phyloP scores from a whole-genome alignment of 2,329 filamentous ascomycete species.

The Delphinella strobiligena region DNA sequence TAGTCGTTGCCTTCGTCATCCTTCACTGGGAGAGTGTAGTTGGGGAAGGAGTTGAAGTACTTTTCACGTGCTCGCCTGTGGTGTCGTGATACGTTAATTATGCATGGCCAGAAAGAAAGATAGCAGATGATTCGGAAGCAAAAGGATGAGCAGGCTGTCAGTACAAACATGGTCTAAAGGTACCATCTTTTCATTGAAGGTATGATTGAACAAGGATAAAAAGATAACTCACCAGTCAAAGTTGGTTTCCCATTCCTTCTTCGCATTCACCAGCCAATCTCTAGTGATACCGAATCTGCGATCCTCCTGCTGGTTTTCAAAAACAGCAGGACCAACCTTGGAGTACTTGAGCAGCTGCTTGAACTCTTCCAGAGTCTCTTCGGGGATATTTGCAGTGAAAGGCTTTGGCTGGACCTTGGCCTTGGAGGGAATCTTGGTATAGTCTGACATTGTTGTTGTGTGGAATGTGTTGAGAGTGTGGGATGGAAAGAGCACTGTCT shows the following conservation, averaged over 20 bases:
- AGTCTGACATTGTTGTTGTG: conserved; percentile 13
- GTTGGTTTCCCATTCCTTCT: conserved; percentile 21
- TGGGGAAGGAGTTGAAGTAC: conserved; percentile 38
- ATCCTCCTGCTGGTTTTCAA: conserved; percentile 34
- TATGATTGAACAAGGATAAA: not conserved
- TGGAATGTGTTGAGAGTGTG: not conserved
- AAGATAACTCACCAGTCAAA: conserved; percentile 21
- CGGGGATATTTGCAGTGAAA: conserved; percentile 32
- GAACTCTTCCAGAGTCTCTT: conserved; percentile 34
- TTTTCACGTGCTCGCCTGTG: conserved; percentile 25
- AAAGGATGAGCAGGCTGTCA: too few relatives aligned
- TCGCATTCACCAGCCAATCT: conserved; percentile 33
- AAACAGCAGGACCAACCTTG: conserved; percentile 36
- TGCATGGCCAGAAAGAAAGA: too few relatives aligned
- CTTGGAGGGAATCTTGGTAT: conserved; percentile 21
- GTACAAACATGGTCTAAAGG: too few relatives aligned
- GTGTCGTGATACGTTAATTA: not conserved
- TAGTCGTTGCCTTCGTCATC: conserved; percentile 26
- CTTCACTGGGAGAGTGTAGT: conserved; percentile 34
- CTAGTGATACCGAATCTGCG: conserved; percentile 33
- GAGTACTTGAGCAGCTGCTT: conserved; percentile 35
- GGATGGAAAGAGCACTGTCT: not conserved
- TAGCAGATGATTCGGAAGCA: too few relatives aligned
- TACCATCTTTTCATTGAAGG: too few relatives aligned
- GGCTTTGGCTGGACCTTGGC: conserved; percentile 26